Conservation (phyloP, 306 rosid species). For the Begonia peltatifolia region DNA sequence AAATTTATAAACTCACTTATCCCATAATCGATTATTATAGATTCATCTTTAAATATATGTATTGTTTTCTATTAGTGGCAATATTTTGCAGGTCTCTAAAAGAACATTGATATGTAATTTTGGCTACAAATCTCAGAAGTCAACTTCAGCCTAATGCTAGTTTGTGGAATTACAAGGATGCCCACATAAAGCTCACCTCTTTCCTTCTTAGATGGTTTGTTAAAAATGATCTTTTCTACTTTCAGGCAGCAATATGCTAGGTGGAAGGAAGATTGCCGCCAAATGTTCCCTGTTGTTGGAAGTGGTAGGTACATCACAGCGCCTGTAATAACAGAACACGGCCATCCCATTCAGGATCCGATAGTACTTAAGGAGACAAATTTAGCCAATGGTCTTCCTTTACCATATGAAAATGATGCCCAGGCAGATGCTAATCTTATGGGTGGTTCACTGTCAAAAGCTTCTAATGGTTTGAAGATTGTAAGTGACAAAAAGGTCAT, state of each 20-base stretch:
- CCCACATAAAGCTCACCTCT: too few relatives aligned
- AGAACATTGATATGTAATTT: too few relatives aligned
- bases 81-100: too few relatives aligned
- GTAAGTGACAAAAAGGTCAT: constrained; percentile 56
- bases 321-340: constrained; percentile 68
- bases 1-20: too few relatives aligned
- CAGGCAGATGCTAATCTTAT: constrained; percentile 4
- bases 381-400: constrained; percentile 25
- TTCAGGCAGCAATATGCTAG: constrained; percentile 66
- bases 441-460: constrained; percentile 15
- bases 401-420: constrained; percentile 23
- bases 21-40: too few relatives aligned
- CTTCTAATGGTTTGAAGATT: constrained; percentile 21
- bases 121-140: too few relatives aligned
- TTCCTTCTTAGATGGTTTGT: too few relatives aligned
- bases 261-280: constrained; percentile 76
- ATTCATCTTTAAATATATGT: too few relatives aligned
- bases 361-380: constrained; percentile 49
- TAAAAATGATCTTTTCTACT: too few relatives aligned
- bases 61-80: too few relatives aligned
- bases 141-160: too few relatives aligned
- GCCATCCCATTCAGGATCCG: constrained; percentile 78
- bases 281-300: constrained; percentile 82
- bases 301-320: constrained; percentile 90
- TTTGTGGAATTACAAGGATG: too few relatives aligned